Conservation (phyloP, 2,329 filamentous ascomycete species). For the Davidsoniella neocaledoniae region DNA sequence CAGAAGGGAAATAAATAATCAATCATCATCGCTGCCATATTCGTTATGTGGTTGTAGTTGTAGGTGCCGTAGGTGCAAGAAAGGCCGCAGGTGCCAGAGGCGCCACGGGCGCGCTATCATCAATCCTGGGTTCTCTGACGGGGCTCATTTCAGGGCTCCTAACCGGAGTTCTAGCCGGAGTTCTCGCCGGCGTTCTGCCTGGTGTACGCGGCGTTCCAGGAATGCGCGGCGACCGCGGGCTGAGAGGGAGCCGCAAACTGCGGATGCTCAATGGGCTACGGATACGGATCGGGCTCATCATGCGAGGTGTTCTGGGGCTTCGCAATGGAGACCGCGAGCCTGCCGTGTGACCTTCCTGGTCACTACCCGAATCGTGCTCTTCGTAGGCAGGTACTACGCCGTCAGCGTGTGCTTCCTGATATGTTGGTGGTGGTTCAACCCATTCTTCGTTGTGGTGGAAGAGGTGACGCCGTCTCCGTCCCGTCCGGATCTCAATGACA, state of each 20-base stretch:
- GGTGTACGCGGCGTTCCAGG: constrained; percentile 3
- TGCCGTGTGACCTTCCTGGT: background rate
- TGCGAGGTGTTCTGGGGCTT: constrained; percentile 1
- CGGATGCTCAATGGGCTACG: constrained; percentile 10
- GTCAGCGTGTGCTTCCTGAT: constrained; percentile 12
- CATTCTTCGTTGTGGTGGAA: constrained; percentile 7
- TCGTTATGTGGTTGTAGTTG: background rate
- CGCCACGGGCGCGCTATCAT: background rate
- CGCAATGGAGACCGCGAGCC: constrained; percentile 3
- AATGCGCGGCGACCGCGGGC: background rate
- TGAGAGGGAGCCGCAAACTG: constrained; percentile 3
- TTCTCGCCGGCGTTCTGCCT: constrained; percentile 4
- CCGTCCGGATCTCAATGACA: constrained; percentile 9
- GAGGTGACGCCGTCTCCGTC: constrained; percentile 3
- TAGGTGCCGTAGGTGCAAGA: background rate
- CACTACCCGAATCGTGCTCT: constrained; percentile 6
- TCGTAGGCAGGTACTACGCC: constrained; percentile 11
- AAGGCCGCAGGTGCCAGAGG: no score
- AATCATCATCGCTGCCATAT: background rate
- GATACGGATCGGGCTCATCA: constrained; percentile 1
- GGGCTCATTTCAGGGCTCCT: constrained; percentile 1
- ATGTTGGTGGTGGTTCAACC: constrained; percentile 11
- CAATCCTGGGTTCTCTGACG: background rate
- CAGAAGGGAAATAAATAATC: background rate
- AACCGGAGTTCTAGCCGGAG: background rate